Conservation (phyloP, 2,329 filamentous ascomycete genomes). For the Cladosporium sp. region DNA sequence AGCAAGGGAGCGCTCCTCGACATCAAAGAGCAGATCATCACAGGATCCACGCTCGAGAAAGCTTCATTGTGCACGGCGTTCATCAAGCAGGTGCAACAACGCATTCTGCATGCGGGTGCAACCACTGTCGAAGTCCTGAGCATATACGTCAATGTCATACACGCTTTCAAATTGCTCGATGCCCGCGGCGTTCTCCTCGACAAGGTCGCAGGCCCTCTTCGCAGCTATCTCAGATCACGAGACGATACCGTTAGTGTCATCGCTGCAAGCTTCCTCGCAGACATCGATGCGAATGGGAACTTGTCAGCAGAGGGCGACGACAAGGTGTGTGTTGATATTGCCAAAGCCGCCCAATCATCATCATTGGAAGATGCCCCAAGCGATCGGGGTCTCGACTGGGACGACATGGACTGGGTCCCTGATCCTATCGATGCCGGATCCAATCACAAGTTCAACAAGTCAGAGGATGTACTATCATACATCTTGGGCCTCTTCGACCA, state of each 20-base stretch:
- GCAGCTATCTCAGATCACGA: conserved; percentile 72
- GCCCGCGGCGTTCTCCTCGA: conserved; percentile 75
- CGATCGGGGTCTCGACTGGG: conserved; percentile 55
- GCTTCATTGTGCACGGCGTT: conserved; percentile 70
- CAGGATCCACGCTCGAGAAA: conserved; percentile 67
- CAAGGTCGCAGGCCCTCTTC: conserved; percentile 70
- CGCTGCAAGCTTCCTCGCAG: conserved; percentile 70
- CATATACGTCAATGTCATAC: conserved; percentile 77
- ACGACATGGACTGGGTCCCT: conserved; percentile 90
- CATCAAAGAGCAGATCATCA: conserved; percentile 63
- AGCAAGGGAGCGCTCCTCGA: conserved; percentile 73
- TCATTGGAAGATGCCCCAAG: conserved; percentile 51
- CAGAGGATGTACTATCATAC: conserved; percentile 87
- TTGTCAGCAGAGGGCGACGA: conserved; percentile 47
- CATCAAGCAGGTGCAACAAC: conserved; percentile 62
- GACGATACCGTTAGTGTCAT: conserved; percentile 78
- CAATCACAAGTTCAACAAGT: conserved; percentile 83
- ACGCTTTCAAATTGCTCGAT: conserved; percentile 72
- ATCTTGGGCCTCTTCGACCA: conserved; percentile 85
- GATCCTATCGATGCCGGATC: conserved; percentile 90
- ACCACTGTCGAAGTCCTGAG: conserved; percentile 75
- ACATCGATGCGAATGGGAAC: conserved; percentile 49
- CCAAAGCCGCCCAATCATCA: conserved; percentile 63
- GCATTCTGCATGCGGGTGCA: conserved; percentile 72
- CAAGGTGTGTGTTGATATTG: conserved; percentile 62